Percentiles rank a stretch among this genome's conserved stretches.
Evolutionary conservation across 2,329 filamentous ascomycete genomes (phyloP).

Genomic region (Thermoascus crustaceus): DNA sequence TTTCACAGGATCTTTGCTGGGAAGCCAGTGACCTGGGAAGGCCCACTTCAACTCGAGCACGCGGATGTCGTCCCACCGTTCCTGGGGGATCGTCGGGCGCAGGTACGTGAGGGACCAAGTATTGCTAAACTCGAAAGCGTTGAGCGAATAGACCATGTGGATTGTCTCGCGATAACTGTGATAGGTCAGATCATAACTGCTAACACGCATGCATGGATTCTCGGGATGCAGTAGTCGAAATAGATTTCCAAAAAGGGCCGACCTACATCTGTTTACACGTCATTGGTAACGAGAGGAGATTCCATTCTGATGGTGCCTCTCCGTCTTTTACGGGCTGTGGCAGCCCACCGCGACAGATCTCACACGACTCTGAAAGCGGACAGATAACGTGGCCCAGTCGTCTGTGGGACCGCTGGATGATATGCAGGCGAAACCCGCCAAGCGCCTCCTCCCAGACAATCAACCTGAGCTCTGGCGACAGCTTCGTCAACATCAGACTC

Average conservation of each 20-base stretch:
- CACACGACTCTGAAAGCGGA: conserved; percentile 19
- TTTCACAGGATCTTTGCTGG: conserved; percentile 33
- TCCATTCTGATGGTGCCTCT: conserved; percentile 4
- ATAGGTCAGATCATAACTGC: background rate
- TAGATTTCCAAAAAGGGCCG: background rate
- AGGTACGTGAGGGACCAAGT: conserved; percentile 33
- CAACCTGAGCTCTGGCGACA: conserved; percentile 29
- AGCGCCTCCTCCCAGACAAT: conserved; percentile 30
- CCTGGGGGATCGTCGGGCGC: conserved; percentile 23
- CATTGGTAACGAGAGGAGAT: conserved; percentile 22
- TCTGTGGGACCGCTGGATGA: conserved; percentile 24
- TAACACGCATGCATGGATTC: background rate
- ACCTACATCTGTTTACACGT: conserved; percentile 30
- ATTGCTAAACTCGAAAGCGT: conserved; percentile 32
- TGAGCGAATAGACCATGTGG: conserved; percentile 26
- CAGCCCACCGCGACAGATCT: conserved; percentile 26
- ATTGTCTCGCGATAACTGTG: conserved; percentile 29
- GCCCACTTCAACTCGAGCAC: conserved; percentile 31
- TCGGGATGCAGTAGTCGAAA: background rate
- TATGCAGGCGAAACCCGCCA: conserved; percentile 25
- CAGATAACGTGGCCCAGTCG: conserved; percentile 27
- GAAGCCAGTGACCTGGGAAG: conserved; percentile 33
- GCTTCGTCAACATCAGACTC: conserved; percentile 21
- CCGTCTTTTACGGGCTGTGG: conserved; percentile 20
- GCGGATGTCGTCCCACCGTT: conserved; percentile 24